Evolutionary conservation across 768 basidiomycete genomes (phyloP).

Genomic region (Mycena metata): DNA sequence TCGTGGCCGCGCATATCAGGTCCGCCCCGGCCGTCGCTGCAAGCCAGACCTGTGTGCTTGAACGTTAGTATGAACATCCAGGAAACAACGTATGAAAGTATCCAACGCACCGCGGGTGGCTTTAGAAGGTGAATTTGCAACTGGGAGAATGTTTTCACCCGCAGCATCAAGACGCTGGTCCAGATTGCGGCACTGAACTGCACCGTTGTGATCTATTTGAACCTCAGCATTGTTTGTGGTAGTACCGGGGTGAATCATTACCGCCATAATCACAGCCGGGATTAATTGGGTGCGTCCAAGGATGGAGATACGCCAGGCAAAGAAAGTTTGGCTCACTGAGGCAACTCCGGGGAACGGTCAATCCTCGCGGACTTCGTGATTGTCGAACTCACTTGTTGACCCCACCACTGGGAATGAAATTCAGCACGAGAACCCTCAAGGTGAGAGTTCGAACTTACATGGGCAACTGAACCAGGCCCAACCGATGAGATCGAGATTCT

Average conservation of each 20-base stretch:
- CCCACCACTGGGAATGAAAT: no score
- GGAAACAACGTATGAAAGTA: not conserved
- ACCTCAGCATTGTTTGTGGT: no score
- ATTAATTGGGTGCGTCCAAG: conserved; percentile 23
- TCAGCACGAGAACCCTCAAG: no score
- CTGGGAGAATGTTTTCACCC: not conserved
- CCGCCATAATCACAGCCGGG: conserved; percentile 31
- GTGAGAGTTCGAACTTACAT: no score
- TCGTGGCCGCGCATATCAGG: conserved; percentile 36
- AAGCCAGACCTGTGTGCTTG: conserved; percentile 35
- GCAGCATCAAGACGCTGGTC: not conserved
- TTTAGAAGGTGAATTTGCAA: not conserved
- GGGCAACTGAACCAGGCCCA: no score
- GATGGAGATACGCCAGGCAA: conserved; percentile 41
- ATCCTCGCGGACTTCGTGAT: no score
- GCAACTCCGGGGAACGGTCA: conserved; percentile 27
- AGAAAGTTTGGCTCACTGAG: conserved; percentile 39
- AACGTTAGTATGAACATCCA: not conserved
- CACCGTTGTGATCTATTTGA: not conserved
- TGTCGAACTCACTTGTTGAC: no score
- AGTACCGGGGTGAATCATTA: not conserved
- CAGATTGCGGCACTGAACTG: conserved; percentile 1
- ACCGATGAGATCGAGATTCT: no score
- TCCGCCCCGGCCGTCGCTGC: conserved; percentile 39
- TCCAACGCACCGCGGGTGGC: not conserved